phyloP scores from a whole-genome alignment of 768 basidiomycete genomes.

The Agrocybe pediades region DNA sequence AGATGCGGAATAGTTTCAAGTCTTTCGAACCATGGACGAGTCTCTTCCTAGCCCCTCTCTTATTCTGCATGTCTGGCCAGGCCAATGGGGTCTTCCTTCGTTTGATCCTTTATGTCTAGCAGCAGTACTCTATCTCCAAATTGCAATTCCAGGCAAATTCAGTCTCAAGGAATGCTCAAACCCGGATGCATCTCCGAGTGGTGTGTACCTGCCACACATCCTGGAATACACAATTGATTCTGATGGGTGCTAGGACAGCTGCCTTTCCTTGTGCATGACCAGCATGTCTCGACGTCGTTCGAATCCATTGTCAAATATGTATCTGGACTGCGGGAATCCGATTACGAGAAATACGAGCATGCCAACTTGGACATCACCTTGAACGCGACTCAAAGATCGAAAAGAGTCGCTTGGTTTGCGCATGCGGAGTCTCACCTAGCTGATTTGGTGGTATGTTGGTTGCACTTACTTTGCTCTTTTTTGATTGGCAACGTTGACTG shows the following conservation, averaged over 20 bases:
- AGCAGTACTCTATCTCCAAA: constrained; percentile 68
- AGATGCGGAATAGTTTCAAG: background rate
- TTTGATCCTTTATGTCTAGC: constrained; percentile 68
- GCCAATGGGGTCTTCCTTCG: constrained; percentile 63
- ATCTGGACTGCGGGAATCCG: constrained; percentile 43
- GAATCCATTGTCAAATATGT: constrained; percentile 69
- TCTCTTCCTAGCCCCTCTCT: constrained; percentile 21
- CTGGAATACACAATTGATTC: constrained; percentile 6
- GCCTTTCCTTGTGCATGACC: constrained; percentile 67
- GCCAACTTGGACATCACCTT: constrained; percentile 53
- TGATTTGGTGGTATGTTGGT: constrained; percentile 63
- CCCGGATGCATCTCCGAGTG: constrained; percentile 73
- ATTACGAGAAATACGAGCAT: constrained; percentile 27
- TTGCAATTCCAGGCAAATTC: constrained; percentile 70
- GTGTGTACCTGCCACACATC: constrained; percentile 41
- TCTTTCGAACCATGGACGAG: constrained; percentile 3
- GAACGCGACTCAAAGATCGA: constrained; percentile 46
- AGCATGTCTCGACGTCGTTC: constrained; percentile 50
- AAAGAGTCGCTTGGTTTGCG: constrained; percentile 61
- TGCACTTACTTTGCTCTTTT: background rate
- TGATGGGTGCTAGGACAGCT: constrained; percentile 55
- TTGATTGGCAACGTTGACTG: background rate
- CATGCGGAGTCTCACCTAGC: constrained; percentile 70
- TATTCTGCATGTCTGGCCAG: constrained; percentile 70
- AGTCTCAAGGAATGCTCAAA: constrained; percentile 60